phyloP scores from a whole-genome alignment of 768 basidiomycete species.

The Suillus sp. region DNA sequence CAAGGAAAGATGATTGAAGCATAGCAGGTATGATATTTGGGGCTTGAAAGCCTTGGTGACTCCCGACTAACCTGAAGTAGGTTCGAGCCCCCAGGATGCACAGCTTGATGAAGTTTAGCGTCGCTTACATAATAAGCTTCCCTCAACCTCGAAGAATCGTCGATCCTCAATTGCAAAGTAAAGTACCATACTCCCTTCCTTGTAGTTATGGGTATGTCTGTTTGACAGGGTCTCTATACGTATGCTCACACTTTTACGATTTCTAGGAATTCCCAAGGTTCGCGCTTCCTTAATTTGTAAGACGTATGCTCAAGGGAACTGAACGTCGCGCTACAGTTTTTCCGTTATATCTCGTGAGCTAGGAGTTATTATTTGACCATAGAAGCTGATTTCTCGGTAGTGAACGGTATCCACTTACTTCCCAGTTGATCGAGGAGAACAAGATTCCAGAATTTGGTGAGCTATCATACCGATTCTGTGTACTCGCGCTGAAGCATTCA shows the following conservation, averaged over 20 bases:
- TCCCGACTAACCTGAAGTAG: too few species aligned
- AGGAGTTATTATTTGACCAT: neutral
- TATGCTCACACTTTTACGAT: conserved; percentile 11
- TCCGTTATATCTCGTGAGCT: conserved; percentile 91
- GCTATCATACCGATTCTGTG: conserved; percentile 19
- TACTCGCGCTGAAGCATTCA: conserved; percentile 19
- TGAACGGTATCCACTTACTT: conserved; percentile 97
- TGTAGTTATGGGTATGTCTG: conserved; percentile 1
- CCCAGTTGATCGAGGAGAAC: conserved; percentile 96
- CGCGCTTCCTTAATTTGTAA: conserved; percentile 19
- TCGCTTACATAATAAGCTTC: conserved; percentile 5
- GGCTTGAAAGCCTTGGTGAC: too few species aligned
- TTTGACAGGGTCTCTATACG: too few species aligned
- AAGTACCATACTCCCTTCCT: neutral
- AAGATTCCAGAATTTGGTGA: conserved; percentile 97
- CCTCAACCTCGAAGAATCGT: conserved; percentile 1
- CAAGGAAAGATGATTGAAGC: neutral
- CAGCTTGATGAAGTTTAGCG: too few species aligned
- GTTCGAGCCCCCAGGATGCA: too few species aligned
- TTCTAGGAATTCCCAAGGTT: conserved; percentile 67
- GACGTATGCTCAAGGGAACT: conserved; percentile 11
- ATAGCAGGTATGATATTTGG: too few species aligned
- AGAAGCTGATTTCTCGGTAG: conserved; percentile 41
- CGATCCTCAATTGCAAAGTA: neutral
- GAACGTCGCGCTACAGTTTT: conserved; percentile 61